Evolutionary conservation across 202 grass and related monocot genomes (phyloP).

Genomic region (Sporobolus alterniflorus): DNA sequence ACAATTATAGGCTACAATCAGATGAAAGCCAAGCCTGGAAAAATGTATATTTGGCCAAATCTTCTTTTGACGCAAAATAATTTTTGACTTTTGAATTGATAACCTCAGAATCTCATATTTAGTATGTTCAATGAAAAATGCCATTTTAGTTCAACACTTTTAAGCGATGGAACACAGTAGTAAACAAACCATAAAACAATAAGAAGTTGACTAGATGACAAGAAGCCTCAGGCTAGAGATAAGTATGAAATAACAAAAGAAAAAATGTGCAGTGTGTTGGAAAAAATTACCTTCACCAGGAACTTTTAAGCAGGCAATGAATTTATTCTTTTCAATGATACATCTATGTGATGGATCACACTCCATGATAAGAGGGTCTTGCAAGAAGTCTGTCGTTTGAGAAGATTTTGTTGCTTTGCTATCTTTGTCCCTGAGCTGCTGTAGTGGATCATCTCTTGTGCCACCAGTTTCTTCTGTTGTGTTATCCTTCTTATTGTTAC

Average conservation of each 20-base stretch:
- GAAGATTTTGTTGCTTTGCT: conserved; percentile 1
- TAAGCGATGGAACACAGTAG: neutral
- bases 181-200: conserved; percentile 9
- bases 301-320: conserved; percentile 92
- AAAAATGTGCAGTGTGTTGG: neutral
- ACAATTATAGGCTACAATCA: neutral
- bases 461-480: conserved; percentile 23
- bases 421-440: conserved; percentile 29
- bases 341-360: conserved; percentile 87
- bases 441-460: conserved; percentile 31
- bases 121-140: neutral
- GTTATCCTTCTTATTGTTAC: conserved; percentile 42
- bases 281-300: conserved; percentile 75
- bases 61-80: neutral
- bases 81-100: neutral
- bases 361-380: conserved; percentile 53
- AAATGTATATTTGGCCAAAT: neutral
- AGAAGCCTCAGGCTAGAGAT: neutral
- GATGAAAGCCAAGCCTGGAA: neutral
- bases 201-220: neutral
- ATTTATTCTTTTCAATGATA: conserved; percentile 62
- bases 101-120: neutral
- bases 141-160: neutral
- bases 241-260: conserved; percentile 3
- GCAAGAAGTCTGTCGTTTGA: conserved; percentile 3